A percentile compares a stretch with the other conserved stretches of the same genome.
phyloP scores from a whole-genome alignment of 2,329 filamentous ascomycete species.

The Ophiosphaerella korrae region DNA sequence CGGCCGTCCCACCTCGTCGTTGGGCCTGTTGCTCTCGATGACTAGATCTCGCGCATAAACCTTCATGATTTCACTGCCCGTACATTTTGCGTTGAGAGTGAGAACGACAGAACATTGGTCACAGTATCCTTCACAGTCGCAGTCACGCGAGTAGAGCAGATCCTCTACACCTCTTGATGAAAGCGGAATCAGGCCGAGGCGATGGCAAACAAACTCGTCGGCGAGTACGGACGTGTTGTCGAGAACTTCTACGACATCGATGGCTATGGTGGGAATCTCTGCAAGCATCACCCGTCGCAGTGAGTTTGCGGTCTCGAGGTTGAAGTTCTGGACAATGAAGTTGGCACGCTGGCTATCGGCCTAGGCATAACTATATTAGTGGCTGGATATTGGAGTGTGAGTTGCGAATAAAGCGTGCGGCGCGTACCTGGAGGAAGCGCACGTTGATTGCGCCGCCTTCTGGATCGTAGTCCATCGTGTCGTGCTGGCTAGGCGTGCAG shows the following conservation, averaged over 20 bases:
- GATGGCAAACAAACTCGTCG: slow-evolving; percentile 94
- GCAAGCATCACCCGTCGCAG: slow-evolving; percentile 88
- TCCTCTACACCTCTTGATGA: slow-evolving; percentile 81
- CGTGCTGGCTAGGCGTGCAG: slow-evolving; percentile 10
- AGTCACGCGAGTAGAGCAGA: slow-evolving; percentile 88
- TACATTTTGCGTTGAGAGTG: slow-evolving; percentile 83
- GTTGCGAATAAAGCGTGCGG: slow-evolving; percentile 23
- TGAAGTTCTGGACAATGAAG: slow-evolving; percentile 88
- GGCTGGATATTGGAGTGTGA: slow-evolving; percentile 1
- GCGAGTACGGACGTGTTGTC: slow-evolving; percentile 94
- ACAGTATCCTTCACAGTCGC: slow-evolving; percentile 95
- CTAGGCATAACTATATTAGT: slow-evolving; percentile 54
- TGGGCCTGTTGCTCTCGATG: slow-evolving; percentile 70
- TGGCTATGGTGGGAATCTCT: slow-evolving; percentile 92
- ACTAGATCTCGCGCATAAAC: slow-evolving; percentile 91
- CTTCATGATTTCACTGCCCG: slow-evolving; percentile 84
- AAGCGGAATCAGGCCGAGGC: slow-evolving; percentile 87
- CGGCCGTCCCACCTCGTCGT: slow-evolving; percentile 77
- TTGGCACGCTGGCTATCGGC: slow-evolving; percentile 81
- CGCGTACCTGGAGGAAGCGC: slow-evolving; percentile 46
- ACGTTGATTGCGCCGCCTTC: slow-evolving; percentile 50
- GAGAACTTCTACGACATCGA: slow-evolving; percentile 92
- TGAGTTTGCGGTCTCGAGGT: slow-evolving; percentile 90
- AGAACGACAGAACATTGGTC: slow-evolving; percentile 88
- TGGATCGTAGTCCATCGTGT: slow-evolving; percentile 58